A percentile compares a stretch with the other conserved stretches of the same genome.
These are phyloP conservation scores for Hyparrhenia diplandra DNA, from an alignment of 176 grass and related monocot species.

Conservation along the genomic window DNA sequence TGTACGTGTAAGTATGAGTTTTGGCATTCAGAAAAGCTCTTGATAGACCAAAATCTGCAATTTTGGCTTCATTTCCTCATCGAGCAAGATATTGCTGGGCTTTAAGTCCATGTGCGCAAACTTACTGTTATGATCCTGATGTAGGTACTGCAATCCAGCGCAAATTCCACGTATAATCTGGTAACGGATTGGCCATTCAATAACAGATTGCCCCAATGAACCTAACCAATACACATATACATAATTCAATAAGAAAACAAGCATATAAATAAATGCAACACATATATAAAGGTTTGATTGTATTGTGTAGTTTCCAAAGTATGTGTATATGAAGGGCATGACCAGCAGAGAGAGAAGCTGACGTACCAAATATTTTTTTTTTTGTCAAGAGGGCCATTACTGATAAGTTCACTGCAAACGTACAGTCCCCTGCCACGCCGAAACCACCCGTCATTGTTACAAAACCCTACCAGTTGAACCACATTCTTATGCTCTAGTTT, in stretches of 20 bases:
- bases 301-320: too few relatives aligned
- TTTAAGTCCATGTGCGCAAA: neutral
- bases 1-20: neutral
- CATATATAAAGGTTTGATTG: too few relatives aligned
- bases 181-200: neutral
- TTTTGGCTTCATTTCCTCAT: too few relatives aligned
- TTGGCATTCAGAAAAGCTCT: neutral
- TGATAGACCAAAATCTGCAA: slow-evolving; percentile 2
- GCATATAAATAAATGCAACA: neutral
- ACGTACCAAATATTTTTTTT: neutral
- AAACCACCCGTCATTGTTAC: neutral
- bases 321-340: neutral
- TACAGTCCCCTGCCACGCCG: neutral
- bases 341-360: neutral
- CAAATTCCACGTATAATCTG: neutral
- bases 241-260: neutral
- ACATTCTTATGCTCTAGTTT: neutral
- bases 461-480: neutral
- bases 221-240: neutral
- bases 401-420: neutral
- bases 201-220: neutral
- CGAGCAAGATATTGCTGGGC: too few relatives aligned
- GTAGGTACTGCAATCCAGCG: neutral
- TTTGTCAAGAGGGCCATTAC: neutral
- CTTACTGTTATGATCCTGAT: neutral